Conservation (phyloP, 805 yeast genomes). For the Wickerhamiella siamensis region DNA sequence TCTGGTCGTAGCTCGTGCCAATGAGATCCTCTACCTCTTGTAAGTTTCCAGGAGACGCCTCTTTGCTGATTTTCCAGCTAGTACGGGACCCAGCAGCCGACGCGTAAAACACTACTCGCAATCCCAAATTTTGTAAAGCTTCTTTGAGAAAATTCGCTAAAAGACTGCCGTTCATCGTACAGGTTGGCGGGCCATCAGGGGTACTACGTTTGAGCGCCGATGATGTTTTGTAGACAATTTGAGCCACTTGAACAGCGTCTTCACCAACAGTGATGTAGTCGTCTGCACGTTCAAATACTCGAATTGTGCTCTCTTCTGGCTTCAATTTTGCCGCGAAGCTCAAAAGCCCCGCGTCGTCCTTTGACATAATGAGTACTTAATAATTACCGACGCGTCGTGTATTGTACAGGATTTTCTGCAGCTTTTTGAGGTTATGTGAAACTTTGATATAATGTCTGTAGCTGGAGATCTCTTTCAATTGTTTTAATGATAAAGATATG, state of each 20-base stretch:
- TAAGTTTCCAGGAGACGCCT: constrained; percentile 85
- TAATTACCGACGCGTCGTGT: no score
- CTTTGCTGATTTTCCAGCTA: constrained; percentile 40
- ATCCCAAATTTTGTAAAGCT: constrained; percentile 55
- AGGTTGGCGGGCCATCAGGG: constrained; percentile 27
- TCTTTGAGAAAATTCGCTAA: constrained; percentile 48
- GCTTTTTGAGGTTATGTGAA: no score
- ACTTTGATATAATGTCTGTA: no score
- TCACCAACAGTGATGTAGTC: constrained; percentile 61
- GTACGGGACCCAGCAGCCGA: constrained; percentile 25
- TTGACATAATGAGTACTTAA: neutral
- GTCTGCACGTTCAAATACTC: constrained; percentile 71
- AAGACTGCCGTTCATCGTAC: constrained; percentile 59
- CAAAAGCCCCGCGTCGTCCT: neutral
- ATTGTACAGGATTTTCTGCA: no score
- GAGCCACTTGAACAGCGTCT: constrained; percentile 76
- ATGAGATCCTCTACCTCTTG: constrained; percentile 63
- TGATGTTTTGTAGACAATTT: constrained; percentile 65
- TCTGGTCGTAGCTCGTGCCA: constrained; percentile 30
- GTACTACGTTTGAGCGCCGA: constrained; percentile 52
- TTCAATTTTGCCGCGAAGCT: constrained; percentile 2
- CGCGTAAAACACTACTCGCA: constrained; percentile 69
- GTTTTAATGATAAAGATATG: no score
- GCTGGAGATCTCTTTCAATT: no score
- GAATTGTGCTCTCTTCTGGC: constrained; percentile 25